These are phyloP conservation scores for Ascoidea tarda DNA, from an alignment of 805 yeast genomes.

Conservation along the genomic window DNA sequence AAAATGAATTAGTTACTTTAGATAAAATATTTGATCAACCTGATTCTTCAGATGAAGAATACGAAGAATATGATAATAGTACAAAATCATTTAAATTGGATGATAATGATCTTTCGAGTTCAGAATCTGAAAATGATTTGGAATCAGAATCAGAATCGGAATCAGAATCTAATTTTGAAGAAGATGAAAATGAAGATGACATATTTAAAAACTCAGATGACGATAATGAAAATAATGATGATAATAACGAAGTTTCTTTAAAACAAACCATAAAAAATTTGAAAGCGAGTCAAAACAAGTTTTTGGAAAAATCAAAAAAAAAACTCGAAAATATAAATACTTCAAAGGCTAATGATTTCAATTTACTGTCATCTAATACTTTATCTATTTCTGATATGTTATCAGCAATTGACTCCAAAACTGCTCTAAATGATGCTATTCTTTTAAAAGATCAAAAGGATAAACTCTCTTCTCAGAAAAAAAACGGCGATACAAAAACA, in stretches of 20 bases:
- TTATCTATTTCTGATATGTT: constrained; percentile 67
- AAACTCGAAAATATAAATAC: constrained; percentile 33
- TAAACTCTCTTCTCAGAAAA: constrained; percentile 6
- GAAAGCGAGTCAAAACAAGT: constrained; percentile 20
- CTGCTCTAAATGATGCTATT: constrained; percentile 33
- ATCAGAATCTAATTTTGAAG: constrained; percentile 12
- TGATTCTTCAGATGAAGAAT: constrained; percentile 9
- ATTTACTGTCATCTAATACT: constrained; percentile 36
- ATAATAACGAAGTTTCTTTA: constrained; percentile 21
- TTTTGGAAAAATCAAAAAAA: constrained; percentile 22
- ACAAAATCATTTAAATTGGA: constrained; percentile 2
- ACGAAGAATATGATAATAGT: constrained; percentile 3
- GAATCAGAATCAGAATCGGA: constrained; percentile 12
- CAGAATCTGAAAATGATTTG: constrained; percentile 11
- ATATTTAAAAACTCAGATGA: constrained; percentile 7
- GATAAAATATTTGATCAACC: constrained; percentile 8
- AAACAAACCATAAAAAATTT: constrained; percentile 29
- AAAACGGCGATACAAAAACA: constrained; percentile 25
- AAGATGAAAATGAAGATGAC: constrained; percentile 15
- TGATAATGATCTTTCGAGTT: constrained; percentile 7
- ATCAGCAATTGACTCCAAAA: constrained; percentile 40
- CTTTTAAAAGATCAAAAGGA: constrained; percentile 25
- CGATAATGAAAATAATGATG: constrained; percentile 15
- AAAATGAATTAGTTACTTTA: constrained; percentile 9
- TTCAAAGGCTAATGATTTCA: constrained; percentile 53